Conservation (phyloP, 2,329 filamentous ascomycete species). For the Leptodontidium sp. region DNA sequence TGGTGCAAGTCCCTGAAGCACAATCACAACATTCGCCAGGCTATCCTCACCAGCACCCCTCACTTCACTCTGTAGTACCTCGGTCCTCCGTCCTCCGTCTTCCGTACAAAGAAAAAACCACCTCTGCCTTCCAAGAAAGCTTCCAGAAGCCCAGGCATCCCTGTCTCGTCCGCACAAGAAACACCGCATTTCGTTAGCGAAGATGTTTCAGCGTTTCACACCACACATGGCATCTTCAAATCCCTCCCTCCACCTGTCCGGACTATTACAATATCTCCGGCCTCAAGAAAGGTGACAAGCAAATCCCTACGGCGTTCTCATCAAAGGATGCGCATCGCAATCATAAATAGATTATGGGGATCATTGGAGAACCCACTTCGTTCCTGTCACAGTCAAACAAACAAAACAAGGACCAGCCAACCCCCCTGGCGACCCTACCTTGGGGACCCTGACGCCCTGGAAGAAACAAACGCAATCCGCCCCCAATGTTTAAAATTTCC, state of each 20-base stretch:
- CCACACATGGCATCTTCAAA: background rate
- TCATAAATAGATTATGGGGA: slow-evolving; percentile 11
- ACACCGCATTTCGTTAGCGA: background rate
- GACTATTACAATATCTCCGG: background rate
- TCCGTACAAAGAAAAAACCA: background rate
- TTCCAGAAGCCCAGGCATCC: slow-evolving; percentile 11
- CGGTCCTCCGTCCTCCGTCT: background rate
- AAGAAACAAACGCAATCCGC: background rate
- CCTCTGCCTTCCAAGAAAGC: background rate
- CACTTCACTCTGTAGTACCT: no score
- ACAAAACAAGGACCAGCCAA: no score
- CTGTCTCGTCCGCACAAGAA: background rate
- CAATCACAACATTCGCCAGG: slow-evolving; percentile 2
- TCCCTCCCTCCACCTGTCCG: no score
- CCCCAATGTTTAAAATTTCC: slow-evolving; percentile 10
- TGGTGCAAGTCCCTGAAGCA: slow-evolving; percentile 6
- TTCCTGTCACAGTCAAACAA: slow-evolving; percentile 2
- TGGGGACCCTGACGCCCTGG: background rate
- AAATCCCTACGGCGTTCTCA: background rate
- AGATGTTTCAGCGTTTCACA: slow-evolving; percentile 1
- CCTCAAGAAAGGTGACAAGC: background rate
- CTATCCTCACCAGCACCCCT: background rate
- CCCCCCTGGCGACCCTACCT: background rate
- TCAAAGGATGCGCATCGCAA: slow-evolving; percentile 11
- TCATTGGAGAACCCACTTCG: slow-evolving; percentile 12